A percentile compares a stretch with the other conserved stretches of the same genome.
phyloP scores from a whole-genome alignment of 495 filamentous ascomycete genomes.

The Glonium stellatum region DNA sequence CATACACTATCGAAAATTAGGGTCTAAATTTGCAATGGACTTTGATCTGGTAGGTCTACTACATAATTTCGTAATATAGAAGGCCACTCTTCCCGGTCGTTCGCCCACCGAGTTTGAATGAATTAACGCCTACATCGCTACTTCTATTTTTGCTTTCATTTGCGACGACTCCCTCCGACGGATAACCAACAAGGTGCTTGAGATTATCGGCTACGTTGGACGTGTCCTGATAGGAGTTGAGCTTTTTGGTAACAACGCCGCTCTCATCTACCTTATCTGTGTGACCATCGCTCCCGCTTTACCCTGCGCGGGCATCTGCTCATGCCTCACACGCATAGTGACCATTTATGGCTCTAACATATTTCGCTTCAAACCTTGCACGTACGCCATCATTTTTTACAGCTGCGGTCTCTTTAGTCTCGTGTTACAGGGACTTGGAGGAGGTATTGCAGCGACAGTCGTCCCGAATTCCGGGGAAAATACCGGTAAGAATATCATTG shows the following conservation, averaged over 20 bases:
- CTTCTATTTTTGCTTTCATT: not conserved
- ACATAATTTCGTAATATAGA: not conserved
- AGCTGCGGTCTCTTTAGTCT: not conserved
- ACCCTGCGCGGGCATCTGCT: not conserved
- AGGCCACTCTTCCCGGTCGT: not conserved
- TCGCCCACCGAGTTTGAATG: not conserved
- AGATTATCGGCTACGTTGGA: not conserved
- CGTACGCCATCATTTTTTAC: not conserved
- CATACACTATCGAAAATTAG: not conserved
- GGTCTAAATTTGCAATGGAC: not conserved
- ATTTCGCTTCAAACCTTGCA: not conserved
- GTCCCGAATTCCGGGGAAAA: not conserved
- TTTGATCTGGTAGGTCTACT: not conserved
- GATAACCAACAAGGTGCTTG: not conserved
- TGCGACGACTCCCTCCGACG: too few relatives aligned
- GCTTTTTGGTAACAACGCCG: not conserved
- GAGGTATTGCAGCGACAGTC: not conserved
- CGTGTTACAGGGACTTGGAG: not conserved
- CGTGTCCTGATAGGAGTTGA: not conserved
- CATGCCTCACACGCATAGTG: not conserved
- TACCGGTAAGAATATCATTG: not conserved
- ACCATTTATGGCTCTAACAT: not conserved
- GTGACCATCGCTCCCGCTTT: not conserved
- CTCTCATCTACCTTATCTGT: not conserved
- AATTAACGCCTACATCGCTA: not conserved